A percentile compares a stretch with the other conserved stretches of the same genome.
phyloP scores from a whole-genome alignment of 768 basidiomycete species.

The Collybia sp. region DNA sequence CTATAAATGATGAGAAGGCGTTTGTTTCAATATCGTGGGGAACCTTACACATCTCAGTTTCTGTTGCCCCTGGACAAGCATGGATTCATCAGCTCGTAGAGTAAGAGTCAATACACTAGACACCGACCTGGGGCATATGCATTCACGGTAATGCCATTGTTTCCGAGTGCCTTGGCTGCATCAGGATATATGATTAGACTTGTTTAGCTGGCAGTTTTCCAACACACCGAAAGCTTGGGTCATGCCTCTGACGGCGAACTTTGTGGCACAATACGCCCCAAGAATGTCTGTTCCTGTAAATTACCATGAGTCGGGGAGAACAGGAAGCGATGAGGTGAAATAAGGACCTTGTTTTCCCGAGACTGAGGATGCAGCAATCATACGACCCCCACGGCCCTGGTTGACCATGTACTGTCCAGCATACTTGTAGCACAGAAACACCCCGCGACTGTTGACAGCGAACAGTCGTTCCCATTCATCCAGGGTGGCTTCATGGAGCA shows the following conservation, averaged over 20 bases:
- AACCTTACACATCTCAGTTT: neutral
- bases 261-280: conserved; percentile 27
- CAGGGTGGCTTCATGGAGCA: conserved; percentile 16
- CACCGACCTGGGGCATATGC: conserved; percentile 16
- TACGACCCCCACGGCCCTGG: conserved; percentile 33
- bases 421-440: conserved; percentile 34
- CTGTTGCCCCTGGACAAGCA: neutral
- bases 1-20: too few relatives aligned
- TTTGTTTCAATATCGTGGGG: neutral
- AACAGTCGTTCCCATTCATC: conserved; percentile 26
- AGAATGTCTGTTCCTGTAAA: neutral
- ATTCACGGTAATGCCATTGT: conserved; percentile 19
- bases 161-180: conserved; percentile 14
- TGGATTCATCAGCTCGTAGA: neutral
- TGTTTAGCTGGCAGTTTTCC: neutral
- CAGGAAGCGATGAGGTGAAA: neutral
- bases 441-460: conserved; percentile 33
- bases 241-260: conserved; percentile 38
- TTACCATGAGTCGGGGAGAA: neutral
- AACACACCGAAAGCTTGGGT: conserved; percentile 30
- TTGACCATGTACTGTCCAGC: conserved; percentile 38
- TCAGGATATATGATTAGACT: neutral
- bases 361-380: conserved; percentile 22
- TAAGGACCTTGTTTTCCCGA: neutral
- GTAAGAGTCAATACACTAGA: neutral